Evolutionary conservation across 352 stramenopile genomes (phyloP).

Genomic region (Thraustochytrium sp.): DNA sequence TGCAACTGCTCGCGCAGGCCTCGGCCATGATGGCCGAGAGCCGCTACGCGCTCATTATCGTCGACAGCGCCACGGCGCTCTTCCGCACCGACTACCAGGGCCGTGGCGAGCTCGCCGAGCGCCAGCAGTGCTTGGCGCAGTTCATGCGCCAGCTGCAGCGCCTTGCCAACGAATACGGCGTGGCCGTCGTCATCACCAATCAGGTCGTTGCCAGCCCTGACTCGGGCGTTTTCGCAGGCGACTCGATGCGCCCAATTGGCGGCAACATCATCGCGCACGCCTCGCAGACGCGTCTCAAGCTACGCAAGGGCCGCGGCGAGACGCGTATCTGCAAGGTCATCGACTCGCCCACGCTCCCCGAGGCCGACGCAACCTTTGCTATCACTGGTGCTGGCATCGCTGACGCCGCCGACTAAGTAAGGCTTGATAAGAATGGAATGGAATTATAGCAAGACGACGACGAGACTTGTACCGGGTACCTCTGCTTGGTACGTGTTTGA

Average conservation of each 20-base stretch:
- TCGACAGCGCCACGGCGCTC: slow-evolving; percentile 94
- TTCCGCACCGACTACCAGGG: slow-evolving; percentile 98
- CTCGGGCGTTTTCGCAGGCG: slow-evolving; percentile 79
- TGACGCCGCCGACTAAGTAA: slow-evolving; percentile 56
- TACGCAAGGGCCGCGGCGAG: slow-evolving; percentile 94
- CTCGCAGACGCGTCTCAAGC: slow-evolving; percentile 85
- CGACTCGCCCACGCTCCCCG: slow-evolving; percentile 90
- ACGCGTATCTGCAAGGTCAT: slow-evolving; percentile 96
- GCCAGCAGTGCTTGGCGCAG: slow-evolving; percentile 74
- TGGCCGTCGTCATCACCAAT: slow-evolving; percentile 88
- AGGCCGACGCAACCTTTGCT: slow-evolving; percentile 84
- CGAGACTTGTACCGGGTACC: neutral
- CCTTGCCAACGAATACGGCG: slow-evolving; percentile 98
- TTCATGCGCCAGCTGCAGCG: slow-evolving; percentile 94
- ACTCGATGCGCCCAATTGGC: slow-evolving; percentile 77
- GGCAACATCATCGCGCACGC: slow-evolving; percentile 96
- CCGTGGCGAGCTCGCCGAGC: slow-evolving; percentile 91
- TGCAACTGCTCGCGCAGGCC: slow-evolving; percentile 91
- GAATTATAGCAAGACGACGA: no score
- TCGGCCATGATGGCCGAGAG: slow-evolving; percentile 98
- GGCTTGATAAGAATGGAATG: neutral
- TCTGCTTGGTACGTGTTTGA: neutral
- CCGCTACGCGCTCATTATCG: slow-evolving; percentile 81
- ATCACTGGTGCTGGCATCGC: slow-evolving; percentile 81
- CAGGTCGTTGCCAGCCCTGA: slow-evolving; percentile 82